Evolutionary conservation across 129 eudicot species (phyloP), one percentile per base, ranked within the genome.

Genomic region (Helianthus tuberosus): DNA sequence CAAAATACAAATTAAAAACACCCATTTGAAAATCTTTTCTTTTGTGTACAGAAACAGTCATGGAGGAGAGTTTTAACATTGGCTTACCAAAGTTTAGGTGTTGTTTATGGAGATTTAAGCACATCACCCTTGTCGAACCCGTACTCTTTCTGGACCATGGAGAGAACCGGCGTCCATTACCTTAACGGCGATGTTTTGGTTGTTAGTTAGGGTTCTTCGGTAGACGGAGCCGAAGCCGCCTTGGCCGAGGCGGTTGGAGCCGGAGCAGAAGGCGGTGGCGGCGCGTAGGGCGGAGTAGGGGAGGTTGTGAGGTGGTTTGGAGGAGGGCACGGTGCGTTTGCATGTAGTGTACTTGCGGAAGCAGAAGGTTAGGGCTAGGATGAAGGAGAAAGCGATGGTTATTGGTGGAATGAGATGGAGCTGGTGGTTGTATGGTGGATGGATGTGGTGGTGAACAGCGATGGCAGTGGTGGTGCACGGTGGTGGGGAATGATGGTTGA

Each of bases 201-300:
- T 58, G 39, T 74, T 85, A 64, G 11, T 32, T 76, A 94, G 81
- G 59, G 89, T 83, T n/a, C 83, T 96, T 0, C 88, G 81, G 77
- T 83, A 94, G 27, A 94, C 99, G 16, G 99, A 85, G 58, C 97
- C 99, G 72, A 88, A 88, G 0, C 96, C 97, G 60, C 99, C 99
- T 75, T 86, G 99, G 44, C 99, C 99, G 48, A 94, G 93, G 64
- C 93, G 96, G 65, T 63, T 83, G 51, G 91, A 81, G 5, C 86
- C 69, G 15, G 96, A 83, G 79, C 88, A 94, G 50, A 85, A 81
- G 39, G 85, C 60, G 66, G 99, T 94, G 75, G 99, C 96, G 76
- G 82, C 78, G 75, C 93, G 89, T 71, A 94, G 97, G 41, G 84
- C 54, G 78, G 93, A 60, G 89, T 88, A 94, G 52, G 99, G 80